phyloP scores from a whole-genome alignment of 2,329 filamentous ascomycete species.

The Colletotrichum orchidophilum region DNA sequence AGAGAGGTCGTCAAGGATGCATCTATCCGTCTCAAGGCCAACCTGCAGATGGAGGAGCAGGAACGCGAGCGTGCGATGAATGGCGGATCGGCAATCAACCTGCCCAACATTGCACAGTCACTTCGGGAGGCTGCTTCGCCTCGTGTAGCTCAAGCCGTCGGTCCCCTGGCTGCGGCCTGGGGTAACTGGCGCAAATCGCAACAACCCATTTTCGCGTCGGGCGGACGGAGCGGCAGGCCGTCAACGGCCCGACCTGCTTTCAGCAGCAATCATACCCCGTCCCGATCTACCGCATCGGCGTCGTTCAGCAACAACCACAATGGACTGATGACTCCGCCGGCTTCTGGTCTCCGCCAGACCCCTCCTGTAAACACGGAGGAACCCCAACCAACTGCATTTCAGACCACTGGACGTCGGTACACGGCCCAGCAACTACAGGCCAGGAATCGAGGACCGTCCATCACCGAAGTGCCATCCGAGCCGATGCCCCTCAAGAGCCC shows the following conservation, averaged over 20 bases:
- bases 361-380: constrained; percentile 54
- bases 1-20: constrained; percentile 85
- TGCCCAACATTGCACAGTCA: constrained; percentile 81
- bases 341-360: constrained; percentile 74
- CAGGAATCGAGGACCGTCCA: constrained; percentile 43
- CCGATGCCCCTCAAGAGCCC: constrained; percentile 51
- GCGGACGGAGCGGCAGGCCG: constrained; percentile 6
- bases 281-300: constrained; percentile 58
- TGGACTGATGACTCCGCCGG: constrained; percentile 89
- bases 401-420: constrained; percentile 67
- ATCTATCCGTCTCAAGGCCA: constrained; percentile 90
- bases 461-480: constrained; percentile 49
- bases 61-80: constrained; percentile 88
- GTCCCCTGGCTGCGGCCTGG: constrained; percentile 86
- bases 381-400: constrained; percentile 68
- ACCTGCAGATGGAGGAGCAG: constrained; percentile 97
- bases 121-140: constrained; percentile 82
- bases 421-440: constrained; percentile 60
- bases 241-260: constrained; percentile 43
- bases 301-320: constrained; percentile 62
- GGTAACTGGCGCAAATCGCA: constrained; percentile 87
- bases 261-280: constrained; percentile 62
- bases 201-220: constrained; percentile 58
- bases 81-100: constrained; percentile 70
- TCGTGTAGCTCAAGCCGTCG: constrained; percentile 84